Evolutionary conservation across 169 alveolate species (phyloP).

Genomic region (Eimeria brunetti): DNA sequence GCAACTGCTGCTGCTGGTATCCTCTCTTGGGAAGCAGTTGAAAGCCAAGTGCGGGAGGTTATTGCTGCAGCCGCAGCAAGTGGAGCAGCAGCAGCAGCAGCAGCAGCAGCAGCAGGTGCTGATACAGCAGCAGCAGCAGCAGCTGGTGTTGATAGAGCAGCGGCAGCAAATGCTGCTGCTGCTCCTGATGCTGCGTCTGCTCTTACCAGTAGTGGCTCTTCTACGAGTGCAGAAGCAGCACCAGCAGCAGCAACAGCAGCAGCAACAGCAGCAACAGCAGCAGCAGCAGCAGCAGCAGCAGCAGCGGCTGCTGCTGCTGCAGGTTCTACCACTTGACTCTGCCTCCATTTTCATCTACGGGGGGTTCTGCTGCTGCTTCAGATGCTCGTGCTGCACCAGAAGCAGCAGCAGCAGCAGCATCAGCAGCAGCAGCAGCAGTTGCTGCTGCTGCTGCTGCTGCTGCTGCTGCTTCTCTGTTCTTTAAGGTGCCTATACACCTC

Average conservation of each 20-base stretch:
- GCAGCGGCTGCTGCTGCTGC: too few relatives aligned
- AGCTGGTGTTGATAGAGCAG: background rate
- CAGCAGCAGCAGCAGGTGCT: background rate
- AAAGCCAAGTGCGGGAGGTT: background rate
- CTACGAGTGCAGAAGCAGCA: too few relatives aligned
- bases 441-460: too few relatives aligned
- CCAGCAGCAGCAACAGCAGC: background rate
- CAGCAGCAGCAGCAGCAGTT: too few relatives aligned
- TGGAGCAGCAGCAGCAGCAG: background rate
- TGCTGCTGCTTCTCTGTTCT: too few relatives aligned
- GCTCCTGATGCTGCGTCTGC: background rate
- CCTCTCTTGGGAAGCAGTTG: background rate
- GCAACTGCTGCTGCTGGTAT: slow-evolving; percentile 20
- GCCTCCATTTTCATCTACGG: too few relatives aligned
- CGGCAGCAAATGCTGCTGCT: background rate
- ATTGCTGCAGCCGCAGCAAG: background rate
- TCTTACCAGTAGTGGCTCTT: too few relatives aligned
- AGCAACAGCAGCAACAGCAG: background rate
- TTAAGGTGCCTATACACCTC: too few relatives aligned
- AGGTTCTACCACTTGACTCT: too few relatives aligned
- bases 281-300: background rate
- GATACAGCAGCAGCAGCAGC: slow-evolving; percentile 8
- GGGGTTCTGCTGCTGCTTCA: too few relatives aligned
- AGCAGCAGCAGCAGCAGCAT: too few relatives aligned
- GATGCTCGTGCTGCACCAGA: too few relatives aligned